phyloP scores from a whole-genome alignment of 2,329 filamentous ascomycete species.

The Didymella sp. region DNA sequence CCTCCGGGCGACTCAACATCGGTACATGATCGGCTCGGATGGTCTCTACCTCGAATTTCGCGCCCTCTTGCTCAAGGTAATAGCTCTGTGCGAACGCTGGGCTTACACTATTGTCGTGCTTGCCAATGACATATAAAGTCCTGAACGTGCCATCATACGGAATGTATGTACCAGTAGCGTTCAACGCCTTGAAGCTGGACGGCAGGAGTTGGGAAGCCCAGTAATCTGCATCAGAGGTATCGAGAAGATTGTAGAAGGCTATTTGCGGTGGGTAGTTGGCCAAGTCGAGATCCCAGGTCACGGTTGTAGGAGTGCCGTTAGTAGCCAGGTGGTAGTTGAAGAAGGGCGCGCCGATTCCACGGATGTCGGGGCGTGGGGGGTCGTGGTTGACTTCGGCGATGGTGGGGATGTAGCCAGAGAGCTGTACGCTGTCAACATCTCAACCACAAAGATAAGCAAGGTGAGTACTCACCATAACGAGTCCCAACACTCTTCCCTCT shows the following conservation, averaged over 20 bases:
- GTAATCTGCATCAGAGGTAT: conserved; percentile 6
- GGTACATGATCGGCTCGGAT: conserved; percentile 32
- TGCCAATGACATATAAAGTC: conserved; percentile 30
- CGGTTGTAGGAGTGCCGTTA: conserved; percentile 10
- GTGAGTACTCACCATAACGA: conserved; percentile 21
- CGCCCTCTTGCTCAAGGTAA: conserved; percentile 27
- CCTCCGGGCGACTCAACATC: conserved; percentile 34
- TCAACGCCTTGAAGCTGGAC: conserved; percentile 30
- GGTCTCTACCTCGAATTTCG: conserved; percentile 23
- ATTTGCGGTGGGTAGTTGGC: conserved; percentile 21
- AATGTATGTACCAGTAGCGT: conserved; percentile 33
- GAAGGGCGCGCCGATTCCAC: conserved; percentile 25
- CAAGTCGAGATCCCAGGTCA: conserved; percentile 24
- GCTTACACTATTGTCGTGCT: conserved; percentile 31
- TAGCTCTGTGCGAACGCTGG: conserved; percentile 23
- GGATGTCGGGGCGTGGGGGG: conserved; percentile 24
- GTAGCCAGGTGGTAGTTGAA: conserved; percentile 24
- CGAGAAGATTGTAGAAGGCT: conserved; percentile 37
- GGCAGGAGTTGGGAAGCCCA: conserved; percentile 24
- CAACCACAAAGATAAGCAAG: too few species aligned
- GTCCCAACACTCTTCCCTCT: conserved; percentile 27
- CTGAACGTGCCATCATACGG: conserved; percentile 36
- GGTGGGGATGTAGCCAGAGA: conserved; percentile 34
- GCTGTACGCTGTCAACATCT: background rate
- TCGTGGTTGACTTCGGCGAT: conserved; percentile 27